Base-by-base conservation (phyloP, 108 stramenopile species). In the Conticribra guillardii region DNA sequence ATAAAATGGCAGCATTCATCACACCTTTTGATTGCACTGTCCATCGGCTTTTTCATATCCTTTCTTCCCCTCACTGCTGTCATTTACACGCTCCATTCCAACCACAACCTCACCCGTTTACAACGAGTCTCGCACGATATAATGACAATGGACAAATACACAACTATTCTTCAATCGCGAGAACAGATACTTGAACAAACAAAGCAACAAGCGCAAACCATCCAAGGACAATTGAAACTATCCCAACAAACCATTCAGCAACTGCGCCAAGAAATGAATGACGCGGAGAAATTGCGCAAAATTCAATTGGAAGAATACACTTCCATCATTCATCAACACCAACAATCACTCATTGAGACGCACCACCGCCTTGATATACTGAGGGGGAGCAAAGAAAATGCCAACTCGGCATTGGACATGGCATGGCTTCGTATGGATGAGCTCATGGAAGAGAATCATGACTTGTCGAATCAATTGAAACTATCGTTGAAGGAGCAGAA, bases 361-460 rank as follows among this genome's bases (percentile, higher is more conserved):
- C 27, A 82, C 19, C 22, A 47, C 44, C 46, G 69, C 0, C 74
- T 87, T 30, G 32, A 74, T 46, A 55, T 65, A 4, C 41, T 87
- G 31, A 57, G 86, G 30, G 57, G 47, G 52, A 17, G 68, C 4
- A 49, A 56, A 41, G 45, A 63, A 28, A 52, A 60, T 37, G 50
- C 34, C 24, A 34, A n/a, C n/a, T 56, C 75, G 17, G 75, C 75
- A 2, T 56, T 57, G 46, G 75, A 76, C 15, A 31, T 56, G 60
- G 75, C 67, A 45, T 63, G 75, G 67, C 54, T 49, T 19, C 26
- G 75, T 7, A 69, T 63, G 54, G 67, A 76, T 28, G 75, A 76
- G n/a, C 53, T 68, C 0, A 17, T 63, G 24, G 61, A 76, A 32
- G 67, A 76, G 52, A 76, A 76, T 33, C 45, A 69, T 51, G 32